A percentile compares a stretch with the other conserved stretches of the same genome.
phyloP scores from a whole-genome alignment of 345 rosid genomes.

The Citrus sp. region DNA sequence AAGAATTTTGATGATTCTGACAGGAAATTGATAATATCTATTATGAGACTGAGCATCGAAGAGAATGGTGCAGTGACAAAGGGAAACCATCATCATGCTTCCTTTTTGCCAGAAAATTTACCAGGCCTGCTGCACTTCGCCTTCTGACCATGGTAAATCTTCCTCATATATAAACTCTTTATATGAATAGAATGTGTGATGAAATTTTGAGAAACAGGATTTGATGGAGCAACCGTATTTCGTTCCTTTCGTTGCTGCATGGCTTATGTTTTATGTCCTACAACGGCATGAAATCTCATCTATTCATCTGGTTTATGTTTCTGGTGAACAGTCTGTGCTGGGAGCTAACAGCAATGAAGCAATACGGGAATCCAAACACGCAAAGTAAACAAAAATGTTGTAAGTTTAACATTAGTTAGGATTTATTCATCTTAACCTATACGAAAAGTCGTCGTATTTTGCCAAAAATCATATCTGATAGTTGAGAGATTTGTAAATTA shows the following conservation, averaged over 20 bases:
- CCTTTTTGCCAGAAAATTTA: slow-evolving; percentile 95
- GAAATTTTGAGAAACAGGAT: background rate
- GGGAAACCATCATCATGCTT: slow-evolving; percentile 80
- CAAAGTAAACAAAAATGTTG: slow-evolving; percentile 1
- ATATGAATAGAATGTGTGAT: background rate
- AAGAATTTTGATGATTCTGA: slow-evolving; percentile 4
- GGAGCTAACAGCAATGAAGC: slow-evolving; percentile 21
- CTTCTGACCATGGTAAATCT: slow-evolving; percentile 62
- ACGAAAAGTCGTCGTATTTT: background rate
- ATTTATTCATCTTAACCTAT: slow-evolving; percentile 13
- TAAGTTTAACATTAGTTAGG: slow-evolving; percentile 1
- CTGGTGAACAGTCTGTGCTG: slow-evolving; percentile 29
- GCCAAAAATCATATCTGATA: background rate
- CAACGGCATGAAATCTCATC: background rate
- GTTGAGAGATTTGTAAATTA: background rate
- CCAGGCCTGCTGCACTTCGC: slow-evolving; percentile 82
- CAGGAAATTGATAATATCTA: slow-evolving; percentile 81
- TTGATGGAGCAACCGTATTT: background rate
- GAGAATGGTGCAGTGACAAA: slow-evolving; percentile 95
- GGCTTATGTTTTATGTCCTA: background rate
- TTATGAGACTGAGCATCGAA: slow-evolving; percentile 77
- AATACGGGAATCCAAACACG: slow-evolving; percentile 6
- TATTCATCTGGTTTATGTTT: slow-evolving; percentile 4
- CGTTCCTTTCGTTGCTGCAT: background rate
- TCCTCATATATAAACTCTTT: background rate